These are phyloP conservation scores for Tirmania nivea DNA, from an alignment of 495 filamentous ascomycete genomes.

Conservation along the genomic window DNA sequence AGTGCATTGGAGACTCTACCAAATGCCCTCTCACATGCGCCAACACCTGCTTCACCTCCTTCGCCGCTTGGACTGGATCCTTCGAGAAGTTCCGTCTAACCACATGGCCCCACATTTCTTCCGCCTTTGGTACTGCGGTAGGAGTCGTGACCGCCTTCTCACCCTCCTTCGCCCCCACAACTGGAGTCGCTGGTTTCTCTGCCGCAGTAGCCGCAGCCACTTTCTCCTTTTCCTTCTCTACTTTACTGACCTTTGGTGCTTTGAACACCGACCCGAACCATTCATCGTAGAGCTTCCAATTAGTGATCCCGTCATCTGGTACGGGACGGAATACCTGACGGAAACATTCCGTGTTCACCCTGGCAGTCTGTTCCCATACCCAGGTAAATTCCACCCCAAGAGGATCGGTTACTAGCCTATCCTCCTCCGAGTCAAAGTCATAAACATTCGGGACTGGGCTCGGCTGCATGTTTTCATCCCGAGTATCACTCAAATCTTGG, in stretches of 20 bases:
- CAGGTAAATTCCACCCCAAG: conserved; percentile 41
- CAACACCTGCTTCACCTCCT: conserved; percentile 65
- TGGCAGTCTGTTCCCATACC: conserved; percentile 54
- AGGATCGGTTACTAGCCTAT: conserved; percentile 54
- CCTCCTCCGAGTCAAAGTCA: conserved; percentile 60
- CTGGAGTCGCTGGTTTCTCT: conserved; percentile 24
- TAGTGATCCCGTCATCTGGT: conserved; percentile 56
- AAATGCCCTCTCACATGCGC: conserved; percentile 53
- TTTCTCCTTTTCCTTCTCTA: conserved; percentile 24
- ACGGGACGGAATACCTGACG: conserved; percentile 69
- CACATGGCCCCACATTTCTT: conserved; percentile 52
- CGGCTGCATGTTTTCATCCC: conserved; percentile 54
- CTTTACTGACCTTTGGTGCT: conserved; percentile 26
- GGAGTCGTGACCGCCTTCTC: conserved; percentile 2
- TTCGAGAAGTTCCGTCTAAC: conserved; percentile 54
- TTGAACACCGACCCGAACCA: conserved; percentile 53
- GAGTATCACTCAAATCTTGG: conserved; percentile 38
- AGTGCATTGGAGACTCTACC: conserved; percentile 83
- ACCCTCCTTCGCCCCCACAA: conserved; percentile 3
- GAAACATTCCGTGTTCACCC: conserved; percentile 69
- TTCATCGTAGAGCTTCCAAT: conserved; percentile 67
- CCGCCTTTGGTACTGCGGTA: conserved; percentile 3
- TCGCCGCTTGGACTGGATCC: conserved; percentile 33
- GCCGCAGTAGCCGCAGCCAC: conserved; percentile 17
- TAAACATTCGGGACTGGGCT: conserved; percentile 51